A percentile compares a stretch with the other conserved stretches of the same genome.
These are phyloP conservation scores for Jaltomata sinuosa DNA, from an alignment of 257 asterid genomes.

Conservation along the genomic window DNA sequence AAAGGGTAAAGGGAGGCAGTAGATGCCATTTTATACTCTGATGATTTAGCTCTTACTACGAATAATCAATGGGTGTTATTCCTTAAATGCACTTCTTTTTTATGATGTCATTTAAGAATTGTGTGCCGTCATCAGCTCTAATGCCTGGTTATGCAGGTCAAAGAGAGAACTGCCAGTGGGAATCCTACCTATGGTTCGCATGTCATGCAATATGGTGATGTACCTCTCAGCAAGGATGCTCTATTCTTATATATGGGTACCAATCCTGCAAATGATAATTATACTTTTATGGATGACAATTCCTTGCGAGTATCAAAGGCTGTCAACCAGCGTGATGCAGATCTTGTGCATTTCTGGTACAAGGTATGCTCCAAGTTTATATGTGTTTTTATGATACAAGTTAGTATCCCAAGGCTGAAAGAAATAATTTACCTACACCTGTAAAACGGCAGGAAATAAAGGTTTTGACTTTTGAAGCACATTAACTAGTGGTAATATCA, in stretches of 20 bases:
- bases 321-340: constrained; percentile 90
- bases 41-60: not conserved
- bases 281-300: constrained; percentile 43
- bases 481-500: not conserved
- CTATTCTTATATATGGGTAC: constrained; percentile 68
- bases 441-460: not conserved
- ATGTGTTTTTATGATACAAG: not conserved
- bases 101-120: not conserved
- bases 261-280: constrained; percentile 75
- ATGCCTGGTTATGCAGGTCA: constrained; percentile 39
- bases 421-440: not conserved
- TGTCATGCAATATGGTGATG: constrained; percentile 89
- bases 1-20: not conserved
- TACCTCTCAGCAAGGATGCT: constrained; percentile 33
- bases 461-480: not conserved
- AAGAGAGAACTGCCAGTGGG: constrained; percentile 54
- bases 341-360: constrained; percentile 85
- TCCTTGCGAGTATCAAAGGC: constrained; percentile 34
- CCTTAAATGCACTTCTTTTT: not conserved
- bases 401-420: not conserved
- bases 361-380: constrained; percentile 39
- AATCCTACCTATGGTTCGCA: constrained; percentile 69
- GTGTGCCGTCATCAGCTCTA: not conserved
- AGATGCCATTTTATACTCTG: not conserved
- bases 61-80: not conserved